phyloP scores from a whole-genome alignment of 208 protist species.

The Leishmania gerbilli region DNA sequence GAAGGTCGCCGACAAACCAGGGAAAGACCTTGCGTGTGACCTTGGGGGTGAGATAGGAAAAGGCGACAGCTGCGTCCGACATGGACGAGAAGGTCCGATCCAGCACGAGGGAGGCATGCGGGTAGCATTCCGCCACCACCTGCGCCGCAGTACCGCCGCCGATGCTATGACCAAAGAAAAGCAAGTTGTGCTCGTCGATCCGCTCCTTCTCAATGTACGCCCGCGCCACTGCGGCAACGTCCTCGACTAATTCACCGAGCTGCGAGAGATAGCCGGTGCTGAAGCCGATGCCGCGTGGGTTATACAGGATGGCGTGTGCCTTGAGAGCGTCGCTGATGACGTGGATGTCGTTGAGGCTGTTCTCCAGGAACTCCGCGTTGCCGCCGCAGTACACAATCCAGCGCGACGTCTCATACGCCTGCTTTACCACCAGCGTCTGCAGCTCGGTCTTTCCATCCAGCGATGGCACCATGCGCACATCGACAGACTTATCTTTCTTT shows the following conservation, averaged over 20 bases:
- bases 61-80: conserved; percentile 62
- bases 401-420: conserved; percentile 31
- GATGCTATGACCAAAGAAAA: conserved; percentile 87
- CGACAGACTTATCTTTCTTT: conserved; percentile 30
- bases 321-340: conserved; percentile 38
- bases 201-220: conserved; percentile 38
- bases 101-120: conserved; percentile 49
- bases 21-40: conserved; percentile 47
- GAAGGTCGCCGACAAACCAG: conserved; percentile 50
- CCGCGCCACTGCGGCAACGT: conserved; percentile 48
- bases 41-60: conserved; percentile 54
- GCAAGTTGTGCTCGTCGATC: conserved; percentile 38
- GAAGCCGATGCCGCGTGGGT: conserved; percentile 71
- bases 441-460: conserved; percentile 35
- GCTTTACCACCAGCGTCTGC: conserved; percentile 52
- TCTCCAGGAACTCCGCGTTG: conserved; percentile 82
- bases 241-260: conserved; percentile 62
- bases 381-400: conserved; percentile 86
- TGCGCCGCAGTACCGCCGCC: conserved; percentile 64
- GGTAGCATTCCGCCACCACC: conserved; percentile 39
- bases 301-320: conserved; percentile 81
- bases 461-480: conserved; percentile 23
- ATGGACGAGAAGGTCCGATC: conserved; percentile 83
- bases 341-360: conserved; percentile 36
- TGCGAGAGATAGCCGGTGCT: conserved; percentile 63